Conservation (phyloP, 2,329 filamentous ascomycete species). For the Lachnellula occidentalis region DNA sequence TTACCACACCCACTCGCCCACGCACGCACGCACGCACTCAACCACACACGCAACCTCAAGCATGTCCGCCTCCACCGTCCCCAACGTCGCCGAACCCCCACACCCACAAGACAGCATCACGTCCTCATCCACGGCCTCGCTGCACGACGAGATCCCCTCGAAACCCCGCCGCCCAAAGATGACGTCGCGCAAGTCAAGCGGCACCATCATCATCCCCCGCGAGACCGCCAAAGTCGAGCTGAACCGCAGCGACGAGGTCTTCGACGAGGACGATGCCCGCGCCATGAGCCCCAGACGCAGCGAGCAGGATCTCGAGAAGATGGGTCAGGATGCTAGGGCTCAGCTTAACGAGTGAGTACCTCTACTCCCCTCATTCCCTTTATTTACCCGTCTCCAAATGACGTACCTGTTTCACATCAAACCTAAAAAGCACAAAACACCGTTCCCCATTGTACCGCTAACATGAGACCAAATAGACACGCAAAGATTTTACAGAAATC, state of each 20-base stretch:
- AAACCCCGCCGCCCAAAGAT: conserved; percentile 53
- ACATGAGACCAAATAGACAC: conserved; percentile 52
- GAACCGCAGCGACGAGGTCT: conserved; percentile 57
- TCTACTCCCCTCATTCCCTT: conserved; percentile 22
- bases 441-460: neutral
- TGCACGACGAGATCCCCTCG: conserved; percentile 10
- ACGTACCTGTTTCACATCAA: neutral
- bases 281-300: conserved; percentile 92
- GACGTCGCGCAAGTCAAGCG: conserved; percentile 70
- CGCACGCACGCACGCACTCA: neutral
- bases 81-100: neutral
- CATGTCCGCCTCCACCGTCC: neutral
- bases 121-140: conserved; percentile 12
- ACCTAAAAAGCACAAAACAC: neutral
- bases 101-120: conserved; percentile 7
- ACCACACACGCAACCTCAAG: neutral
- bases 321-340: conserved; percentile 75
- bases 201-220: conserved; percentile 75
- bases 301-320: conserved; percentile 81
- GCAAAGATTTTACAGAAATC: conserved; percentile 85
- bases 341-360: conserved; percentile 50
- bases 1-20: neutral
- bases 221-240: conserved; percentile 70
- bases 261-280: conserved; percentile 81
- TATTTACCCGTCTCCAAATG: neutral